phyloP scores from a whole-genome alignment of 2,329 filamentous ascomycete species.

The Paecilomyces dactylethromorphus region DNA sequence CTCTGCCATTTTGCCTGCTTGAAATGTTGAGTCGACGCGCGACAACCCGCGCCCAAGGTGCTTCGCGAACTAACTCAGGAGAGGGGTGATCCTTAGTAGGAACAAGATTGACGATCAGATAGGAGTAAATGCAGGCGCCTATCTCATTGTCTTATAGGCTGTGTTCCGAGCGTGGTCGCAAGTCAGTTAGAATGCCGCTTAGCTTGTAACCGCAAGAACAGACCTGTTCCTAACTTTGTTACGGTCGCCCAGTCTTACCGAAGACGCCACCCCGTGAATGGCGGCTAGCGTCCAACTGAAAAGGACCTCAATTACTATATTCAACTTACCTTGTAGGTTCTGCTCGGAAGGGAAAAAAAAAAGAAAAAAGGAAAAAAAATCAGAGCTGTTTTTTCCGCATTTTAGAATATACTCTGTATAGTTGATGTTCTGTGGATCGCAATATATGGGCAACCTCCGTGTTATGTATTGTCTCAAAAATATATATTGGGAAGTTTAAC shows the following conservation, averaged over 20 bases:
- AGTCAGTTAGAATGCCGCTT: background rate
- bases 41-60: background rate
- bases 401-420: too few species aligned
- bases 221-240: conserved; percentile 19
- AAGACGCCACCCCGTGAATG: conserved; percentile 8
- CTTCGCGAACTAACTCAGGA: background rate
- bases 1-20: conserved; percentile 41
- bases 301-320: too few species aligned
- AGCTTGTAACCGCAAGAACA: background rate
- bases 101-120: background rate
- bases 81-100: background rate
- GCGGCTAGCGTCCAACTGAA: background rate
- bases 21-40: conserved; percentile 3
- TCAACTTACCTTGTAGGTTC: background rate
- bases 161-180: background rate
- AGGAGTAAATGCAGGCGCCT: background rate
- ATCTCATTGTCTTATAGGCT: background rate
- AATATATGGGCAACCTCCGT: too few species aligned
- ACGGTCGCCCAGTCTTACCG: conserved; percentile 17
- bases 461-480: too few species aligned
- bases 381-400: too few species aligned
- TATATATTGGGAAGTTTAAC: too few species aligned
- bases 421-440: too few species aligned
- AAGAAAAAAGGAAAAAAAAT: background rate
- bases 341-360: background rate